Evolutionary conservation across 202 grass and related monocot genomes (phyloP), one percentile per base, ranked within the genome.

Genomic region (Setaria italica): DNA sequence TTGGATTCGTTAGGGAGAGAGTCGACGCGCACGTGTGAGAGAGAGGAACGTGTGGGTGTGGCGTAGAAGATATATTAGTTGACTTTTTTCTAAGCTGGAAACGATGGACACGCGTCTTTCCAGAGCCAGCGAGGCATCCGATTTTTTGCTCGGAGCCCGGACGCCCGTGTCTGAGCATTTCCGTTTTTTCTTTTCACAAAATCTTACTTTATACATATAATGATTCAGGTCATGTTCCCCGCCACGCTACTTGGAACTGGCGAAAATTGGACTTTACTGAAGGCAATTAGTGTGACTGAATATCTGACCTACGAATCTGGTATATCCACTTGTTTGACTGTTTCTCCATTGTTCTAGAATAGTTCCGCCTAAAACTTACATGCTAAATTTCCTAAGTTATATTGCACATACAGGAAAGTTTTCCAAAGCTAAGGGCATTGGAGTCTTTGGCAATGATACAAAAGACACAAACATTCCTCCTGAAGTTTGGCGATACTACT

Each of bases 401-500:
- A 20, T 6, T 56, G 32, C 53, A 56, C 3, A 37, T 55, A 81
- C 83, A 97, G 94, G 90, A 80, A 97, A 94, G 39, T 97, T 94
- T 72, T 91, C 94, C 5, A 94, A 97, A 85, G 87, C 47, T 25
- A 94, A 91, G 63, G 94, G 92, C 43, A 75, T 94, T 37, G 92
- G 92, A 39, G 84, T 97, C 47, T 97, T 97, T 85, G 92, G 94
- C 86, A 97, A 92, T 69, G 92, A 94, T 62, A 88, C 92, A 49
- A 97, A 92, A 85, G 75, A 89, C 70, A 97, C 88, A 78, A 86
- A 92, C 39, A 94, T 92, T 86, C 92, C 94, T 62, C n/a, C 92
- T 77, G 92, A 97, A 82, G 86, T 94, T 34, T 94, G 92, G 90
- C 85, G 94, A 66, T 97, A 94, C 69, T 97, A 97, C 86, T 90